Conservation (phyloP, 495 filamentous ascomycete species). For the Aspergillus mulundensis region DNA sequence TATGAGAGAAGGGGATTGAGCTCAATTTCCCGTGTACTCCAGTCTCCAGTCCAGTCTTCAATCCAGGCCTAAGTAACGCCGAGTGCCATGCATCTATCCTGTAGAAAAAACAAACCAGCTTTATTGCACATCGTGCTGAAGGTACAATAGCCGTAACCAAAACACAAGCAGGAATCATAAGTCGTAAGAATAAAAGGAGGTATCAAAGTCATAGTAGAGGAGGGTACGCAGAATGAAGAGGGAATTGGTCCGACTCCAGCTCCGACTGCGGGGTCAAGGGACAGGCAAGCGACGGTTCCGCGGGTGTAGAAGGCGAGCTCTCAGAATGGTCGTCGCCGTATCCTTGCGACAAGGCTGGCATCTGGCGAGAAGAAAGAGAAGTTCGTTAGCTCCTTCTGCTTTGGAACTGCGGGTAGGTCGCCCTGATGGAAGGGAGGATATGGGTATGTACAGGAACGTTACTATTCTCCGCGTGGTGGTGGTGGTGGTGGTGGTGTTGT, state of each 20-base stretch:
- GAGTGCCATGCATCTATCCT: conserved; percentile 2
- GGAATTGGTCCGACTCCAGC: conserved; percentile 31
- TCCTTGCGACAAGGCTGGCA: conserved; percentile 79
- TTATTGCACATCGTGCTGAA: conserved; percentile 1
- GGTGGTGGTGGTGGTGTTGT: conserved; percentile 15
- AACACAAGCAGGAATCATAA: conserved; percentile 10
- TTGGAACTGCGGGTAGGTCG: conserved; percentile 23
- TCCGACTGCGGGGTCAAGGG: conserved; percentile 39
- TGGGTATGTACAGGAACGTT: conserved; percentile 43
- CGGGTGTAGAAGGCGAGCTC: conserved; percentile 32
- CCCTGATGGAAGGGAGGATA: conserved; percentile 49
- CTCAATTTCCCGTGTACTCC: conserved; percentile 2
- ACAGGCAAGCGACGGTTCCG: conserved; percentile 34
- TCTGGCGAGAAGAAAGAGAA: conserved; percentile 48
- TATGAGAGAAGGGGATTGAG: not conserved
- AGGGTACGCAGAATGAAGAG: conserved; percentile 25
- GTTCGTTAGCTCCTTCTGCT: conserved; percentile 25
- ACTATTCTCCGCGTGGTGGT: conserved; percentile 25
- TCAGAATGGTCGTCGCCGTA: conserved; percentile 73
- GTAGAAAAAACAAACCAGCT: not conserved
- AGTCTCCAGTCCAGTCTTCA: not conserved
- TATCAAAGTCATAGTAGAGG: conserved; percentile 9
- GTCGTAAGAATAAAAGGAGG: conserved; percentile 8
- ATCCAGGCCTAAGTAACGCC: not conserved
- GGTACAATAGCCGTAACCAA: not conserved